Conservation (phyloP, 805 yeast species). For the Monosporozyma yasuniensis region DNA sequence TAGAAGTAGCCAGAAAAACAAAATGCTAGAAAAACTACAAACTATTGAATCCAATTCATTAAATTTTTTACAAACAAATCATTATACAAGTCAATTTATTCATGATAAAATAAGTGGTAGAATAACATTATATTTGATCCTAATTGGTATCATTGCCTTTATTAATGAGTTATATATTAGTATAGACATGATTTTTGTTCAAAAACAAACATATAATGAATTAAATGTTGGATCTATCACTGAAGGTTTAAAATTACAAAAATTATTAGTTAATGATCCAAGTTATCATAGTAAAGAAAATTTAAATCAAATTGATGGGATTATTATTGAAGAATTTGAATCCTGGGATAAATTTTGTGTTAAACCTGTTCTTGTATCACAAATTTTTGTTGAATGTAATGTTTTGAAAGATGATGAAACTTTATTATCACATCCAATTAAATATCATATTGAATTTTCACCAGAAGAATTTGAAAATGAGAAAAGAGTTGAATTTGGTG, state of each 20-base stretch:
- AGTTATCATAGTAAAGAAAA: constrained; percentile 26
- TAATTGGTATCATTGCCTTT: constrained; percentile 27
- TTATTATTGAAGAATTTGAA: constrained; percentile 30
- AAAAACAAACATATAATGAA: constrained; percentile 28
- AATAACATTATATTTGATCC: constrained; percentile 26
- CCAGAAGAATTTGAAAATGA: constrained; percentile 64
- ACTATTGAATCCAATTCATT: constrained; percentile 16
- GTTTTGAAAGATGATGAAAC: constrained; percentile 22
- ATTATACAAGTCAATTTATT: constrained; percentile 19
- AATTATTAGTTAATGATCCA: constrained; percentile 25
- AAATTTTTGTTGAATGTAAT: constrained; percentile 49
- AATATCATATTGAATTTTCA: constrained; percentile 67
- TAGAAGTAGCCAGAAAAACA: too few relatives aligned
- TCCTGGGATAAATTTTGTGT: constrained; percentile 59
- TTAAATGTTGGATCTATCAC: constrained; percentile 25
- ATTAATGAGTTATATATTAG: constrained; percentile 28
- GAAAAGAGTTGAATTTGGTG: constrained; percentile 60
- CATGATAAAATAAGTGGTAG: constrained; percentile 26
- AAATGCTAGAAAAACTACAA: constrained; percentile 9
- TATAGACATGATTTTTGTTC: constrained; percentile 28
- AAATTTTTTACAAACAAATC: constrained; percentile 8
- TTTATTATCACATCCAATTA: constrained; percentile 31
- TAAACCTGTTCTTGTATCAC: constrained; percentile 73
- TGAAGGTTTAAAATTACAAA: constrained; percentile 24
- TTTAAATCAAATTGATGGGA: constrained; percentile 25